Evolutionary conservation across 2,329 filamentous ascomycete species (phyloP).

Genomic region (Verticillium isaacii): DNA sequence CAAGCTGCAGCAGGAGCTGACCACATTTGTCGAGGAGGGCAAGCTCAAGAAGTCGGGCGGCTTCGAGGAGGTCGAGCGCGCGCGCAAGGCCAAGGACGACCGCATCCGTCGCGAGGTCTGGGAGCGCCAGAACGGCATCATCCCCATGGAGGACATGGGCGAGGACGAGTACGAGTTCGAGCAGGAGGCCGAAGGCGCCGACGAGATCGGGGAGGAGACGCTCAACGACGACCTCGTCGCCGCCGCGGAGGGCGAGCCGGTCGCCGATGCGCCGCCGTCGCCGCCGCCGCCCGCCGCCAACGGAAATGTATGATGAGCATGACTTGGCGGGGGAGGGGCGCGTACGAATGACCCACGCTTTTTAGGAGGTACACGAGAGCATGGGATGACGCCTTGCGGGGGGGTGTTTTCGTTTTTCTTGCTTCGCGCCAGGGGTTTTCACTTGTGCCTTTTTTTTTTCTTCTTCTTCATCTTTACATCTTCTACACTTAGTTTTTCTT

Average conservation of each 20-base stretch:
- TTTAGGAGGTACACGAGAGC: neutral
- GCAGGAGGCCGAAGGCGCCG: neutral
- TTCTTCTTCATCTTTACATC: neutral
- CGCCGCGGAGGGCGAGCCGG: neutral
- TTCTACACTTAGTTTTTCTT: neutral
- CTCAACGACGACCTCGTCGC: neutral
- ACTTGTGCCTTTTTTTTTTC: neutral
- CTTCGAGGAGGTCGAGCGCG: conserved; percentile 86
- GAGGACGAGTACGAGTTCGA: neutral
- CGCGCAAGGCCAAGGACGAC: conserved; percentile 82
- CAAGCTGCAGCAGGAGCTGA: conserved; percentile 78
- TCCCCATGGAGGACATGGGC: conserved; percentile 26
- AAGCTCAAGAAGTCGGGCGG: conserved; percentile 95
- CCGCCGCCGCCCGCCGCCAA: neutral
- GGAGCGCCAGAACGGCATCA: conserved; percentile 58
- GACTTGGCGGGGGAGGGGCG: neutral
- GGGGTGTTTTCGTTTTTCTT: neutral
- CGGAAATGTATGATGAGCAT: neutral
- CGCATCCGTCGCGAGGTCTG: conserved; percentile 75
- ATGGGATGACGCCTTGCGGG: neutral
- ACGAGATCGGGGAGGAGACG: neutral
- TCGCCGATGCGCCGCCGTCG: neutral
- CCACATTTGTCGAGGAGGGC: conserved; percentile 79
- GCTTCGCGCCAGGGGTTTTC: neutral
- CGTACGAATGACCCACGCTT: neutral